Conservation (phyloP, 208 protist species). For the Acanthamoeba culbertsoni region DNA sequence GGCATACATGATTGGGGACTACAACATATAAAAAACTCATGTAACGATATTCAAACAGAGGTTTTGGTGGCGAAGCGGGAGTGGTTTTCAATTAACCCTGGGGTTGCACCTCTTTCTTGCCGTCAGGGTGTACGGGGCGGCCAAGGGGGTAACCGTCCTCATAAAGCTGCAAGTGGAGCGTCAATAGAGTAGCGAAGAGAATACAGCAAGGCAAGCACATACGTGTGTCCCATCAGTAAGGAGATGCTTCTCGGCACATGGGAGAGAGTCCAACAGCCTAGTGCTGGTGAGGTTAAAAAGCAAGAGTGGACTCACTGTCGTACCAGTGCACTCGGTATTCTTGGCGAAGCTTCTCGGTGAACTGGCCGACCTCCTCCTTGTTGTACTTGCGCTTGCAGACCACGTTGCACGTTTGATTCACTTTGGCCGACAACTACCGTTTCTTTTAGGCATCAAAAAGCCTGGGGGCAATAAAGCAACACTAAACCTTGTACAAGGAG, state of each 20-base stretch:
- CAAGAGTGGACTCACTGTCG: too few species aligned
- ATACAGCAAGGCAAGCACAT: background rate
- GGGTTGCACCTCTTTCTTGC: background rate
- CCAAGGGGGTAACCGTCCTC: background rate
- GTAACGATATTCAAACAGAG: background rate
- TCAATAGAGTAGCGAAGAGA: background rate
- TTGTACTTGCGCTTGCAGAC: conserved; percentile 69
- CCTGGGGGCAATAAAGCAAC: background rate
- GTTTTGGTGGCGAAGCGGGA: too few species aligned
- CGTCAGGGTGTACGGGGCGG: background rate
- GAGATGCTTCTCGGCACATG: conserved; percentile 40
- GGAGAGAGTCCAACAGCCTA: conserved; percentile 77
- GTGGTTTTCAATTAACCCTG: background rate
- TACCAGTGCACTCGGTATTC: conserved; percentile 71
- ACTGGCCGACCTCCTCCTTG: background rate
- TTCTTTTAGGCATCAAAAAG: background rate
- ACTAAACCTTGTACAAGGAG: conserved; percentile 86
- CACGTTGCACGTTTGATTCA: background rate
- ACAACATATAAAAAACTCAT: background rate
- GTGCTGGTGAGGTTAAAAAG: background rate
- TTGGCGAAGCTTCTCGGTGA: conserved; percentile 4
- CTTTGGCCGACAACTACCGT: background rate
- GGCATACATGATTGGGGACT: background rate
- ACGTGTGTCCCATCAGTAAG: background rate
- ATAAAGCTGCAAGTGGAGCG: background rate